phyloP scores from a whole-genome alignment of 495 filamentous ascomycete genomes.

The Aspergillus steynii region DNA sequence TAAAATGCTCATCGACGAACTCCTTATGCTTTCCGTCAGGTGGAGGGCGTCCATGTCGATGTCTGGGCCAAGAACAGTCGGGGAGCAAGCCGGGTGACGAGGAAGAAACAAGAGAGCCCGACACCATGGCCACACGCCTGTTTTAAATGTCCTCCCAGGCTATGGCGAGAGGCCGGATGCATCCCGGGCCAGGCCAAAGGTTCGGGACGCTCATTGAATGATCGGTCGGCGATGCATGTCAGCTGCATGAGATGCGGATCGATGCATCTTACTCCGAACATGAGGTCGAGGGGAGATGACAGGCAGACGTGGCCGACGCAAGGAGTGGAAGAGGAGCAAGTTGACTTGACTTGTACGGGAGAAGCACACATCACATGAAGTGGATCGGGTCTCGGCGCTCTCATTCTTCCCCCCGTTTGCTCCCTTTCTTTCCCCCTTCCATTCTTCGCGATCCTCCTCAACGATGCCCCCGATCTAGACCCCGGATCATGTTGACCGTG shows the following conservation, averaged over 20 bases:
- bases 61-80: neutral
- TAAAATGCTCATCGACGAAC: neutral
- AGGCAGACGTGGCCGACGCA: conserved; percentile 1
- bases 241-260: neutral
- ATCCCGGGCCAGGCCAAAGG: too few species aligned
- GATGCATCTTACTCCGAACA: neutral
- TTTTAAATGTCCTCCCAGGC: neutral
- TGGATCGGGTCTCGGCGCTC: neutral
- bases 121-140: too few species aligned
- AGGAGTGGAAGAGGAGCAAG: neutral
- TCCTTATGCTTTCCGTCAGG: neutral
- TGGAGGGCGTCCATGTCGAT: neutral
- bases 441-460: neutral
- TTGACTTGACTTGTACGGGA: too few species aligned
- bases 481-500: neutral
- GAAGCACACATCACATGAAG: neutral
- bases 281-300: neutral
- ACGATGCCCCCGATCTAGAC: neutral
- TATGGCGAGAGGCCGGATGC: too few species aligned
- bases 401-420: neutral
- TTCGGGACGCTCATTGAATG: neutral
- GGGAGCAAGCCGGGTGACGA: neutral
- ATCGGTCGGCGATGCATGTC: neutral
- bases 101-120: neutral
- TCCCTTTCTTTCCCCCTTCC: neutral